A percentile compares a stretch with the other conserved stretches of the same genome.
phyloP scores from a whole-genome alignment of 768 basidiomycete genomes.

The Mycena capillaripes region DNA sequence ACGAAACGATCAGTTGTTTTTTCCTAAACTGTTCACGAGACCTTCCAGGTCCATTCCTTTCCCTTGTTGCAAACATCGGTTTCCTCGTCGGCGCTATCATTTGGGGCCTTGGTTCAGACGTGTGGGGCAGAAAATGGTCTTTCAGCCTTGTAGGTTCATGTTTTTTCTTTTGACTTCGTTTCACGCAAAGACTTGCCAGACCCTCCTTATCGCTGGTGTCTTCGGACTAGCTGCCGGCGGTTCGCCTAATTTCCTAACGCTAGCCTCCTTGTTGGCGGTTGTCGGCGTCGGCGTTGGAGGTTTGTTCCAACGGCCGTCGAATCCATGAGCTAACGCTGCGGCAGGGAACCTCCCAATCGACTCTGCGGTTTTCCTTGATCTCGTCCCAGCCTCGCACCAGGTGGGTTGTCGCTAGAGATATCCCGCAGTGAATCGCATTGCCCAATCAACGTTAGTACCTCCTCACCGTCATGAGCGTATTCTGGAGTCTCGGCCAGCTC shows the following conservation, averaged over 20 bases:
- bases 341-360: constrained; percentile 78
- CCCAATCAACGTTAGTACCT: too few species aligned
- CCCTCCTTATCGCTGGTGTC: constrained; percentile 74
- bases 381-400: constrained; percentile 80
- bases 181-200: constrained; percentile 72
- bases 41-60: constrained; percentile 72
- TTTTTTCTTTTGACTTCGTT: constrained; percentile 43
- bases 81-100: constrained; percentile 77
- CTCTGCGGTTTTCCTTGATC: constrained; percentile 84
- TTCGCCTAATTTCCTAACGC: constrained; percentile 63
- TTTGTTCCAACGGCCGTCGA: not conserved
- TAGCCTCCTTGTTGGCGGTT: constrained; percentile 64
- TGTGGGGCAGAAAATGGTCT: constrained; percentile 76
- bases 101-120: constrained; percentile 77
- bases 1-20: too few species aligned
- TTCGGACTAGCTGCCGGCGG: constrained; percentile 77
- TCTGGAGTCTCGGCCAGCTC: constrained; percentile 86
- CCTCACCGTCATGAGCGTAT: constrained; percentile 80
- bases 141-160: not conserved
- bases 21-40: too few species aligned
- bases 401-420: too few species aligned
- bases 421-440: too few species aligned
- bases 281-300: constrained; percentile 79
- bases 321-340: constrained; percentile 5
- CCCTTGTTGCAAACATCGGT: constrained; percentile 80